Evolutionary conservation across 768 basidiomycete genomes (phyloP).

Genomic region (Boletus patriciae): DNA sequence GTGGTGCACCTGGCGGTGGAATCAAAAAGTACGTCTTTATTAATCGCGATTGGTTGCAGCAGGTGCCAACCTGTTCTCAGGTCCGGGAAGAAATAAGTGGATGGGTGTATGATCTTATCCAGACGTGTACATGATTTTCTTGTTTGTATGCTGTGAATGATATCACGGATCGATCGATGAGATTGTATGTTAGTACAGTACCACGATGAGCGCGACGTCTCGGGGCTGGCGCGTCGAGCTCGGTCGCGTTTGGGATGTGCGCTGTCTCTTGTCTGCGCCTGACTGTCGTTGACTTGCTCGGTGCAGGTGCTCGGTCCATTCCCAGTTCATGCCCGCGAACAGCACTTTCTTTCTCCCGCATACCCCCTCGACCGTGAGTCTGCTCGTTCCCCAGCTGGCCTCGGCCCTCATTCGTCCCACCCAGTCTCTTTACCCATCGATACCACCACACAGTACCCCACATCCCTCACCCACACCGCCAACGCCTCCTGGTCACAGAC

Average conservation of each 20-base stretch:
- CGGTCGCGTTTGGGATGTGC: conserved; percentile 31
- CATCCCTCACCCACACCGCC: conserved; percentile 41
- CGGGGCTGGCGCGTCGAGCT: conserved; percentile 26
- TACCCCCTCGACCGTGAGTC: conserved; percentile 65
- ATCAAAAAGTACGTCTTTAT: conserved; percentile 77
- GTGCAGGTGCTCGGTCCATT: conserved; percentile 77
- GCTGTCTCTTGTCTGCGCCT: conserved; percentile 1
- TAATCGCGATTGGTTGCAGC: conserved; percentile 3
- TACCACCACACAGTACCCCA: conserved; percentile 47
- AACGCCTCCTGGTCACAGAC: conserved; percentile 61
- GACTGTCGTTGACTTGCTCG: background rate
- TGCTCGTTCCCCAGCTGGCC: background rate
- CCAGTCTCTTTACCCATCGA: conserved; percentile 14
- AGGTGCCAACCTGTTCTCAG: conserved; percentile 34
- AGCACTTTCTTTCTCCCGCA: conserved; percentile 76
- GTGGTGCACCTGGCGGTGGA: conserved; percentile 67
- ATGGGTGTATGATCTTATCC: background rate
- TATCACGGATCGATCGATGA: background rate
- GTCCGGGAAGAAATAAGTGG: conserved; percentile 67
- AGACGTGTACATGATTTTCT: background rate
- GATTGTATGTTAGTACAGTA: background rate
- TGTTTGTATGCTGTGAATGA: conserved; percentile 5
- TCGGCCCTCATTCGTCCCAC: conserved; percentile 1
- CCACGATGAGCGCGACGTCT: conserved; percentile 9
- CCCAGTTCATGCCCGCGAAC: conserved; percentile 81